Base-by-base conservation (phyloP, 164 flowering plant species). In the Akebia trifoliata region DNA sequence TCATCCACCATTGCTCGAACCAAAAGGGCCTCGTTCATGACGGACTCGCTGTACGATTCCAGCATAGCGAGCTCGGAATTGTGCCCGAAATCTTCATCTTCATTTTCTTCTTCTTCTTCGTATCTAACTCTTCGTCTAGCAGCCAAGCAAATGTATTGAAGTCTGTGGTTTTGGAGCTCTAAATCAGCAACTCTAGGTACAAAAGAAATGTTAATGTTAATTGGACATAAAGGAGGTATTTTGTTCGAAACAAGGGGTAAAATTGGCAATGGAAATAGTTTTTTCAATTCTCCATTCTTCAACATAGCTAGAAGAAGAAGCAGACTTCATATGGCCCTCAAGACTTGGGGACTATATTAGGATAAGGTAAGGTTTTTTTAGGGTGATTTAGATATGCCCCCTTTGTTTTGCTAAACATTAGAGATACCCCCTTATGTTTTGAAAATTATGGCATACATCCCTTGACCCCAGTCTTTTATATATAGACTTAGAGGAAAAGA, bases 1-100 rank as follows among this genome's bases (percentile, higher is more conserved):
- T 61, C 81, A 63, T 86, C 86, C 22, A 90, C 79, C 42, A 67
- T 15, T 1, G 88, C 88, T 11, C 62, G 72, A 1, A 90, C 95
- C 14, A 89, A 50, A 61, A 90, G 85, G 3, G 78, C 89, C 59
- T 83, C 97, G 39, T 70, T 71, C 63, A 66, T 72, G 0, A 60
- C 65, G 34, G 72, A 66, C 43, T 85, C 78, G 34, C 69, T 81
- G 45, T 90, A 86, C 0, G 71, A 40, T 56, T 90, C 97, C 31
- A 86, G 39, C 79, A 76, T 47, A 0, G 74, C 78, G 6, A 90
- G 74, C 54, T 86, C 88, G 25, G 66, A 54, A 56, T 90, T 86
- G 43, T 85, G 58, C 14, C 78, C 82, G 43, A 74, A 69, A 10
- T 74, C 72, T 45, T 70, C 79, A 0, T 72, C 82, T 1, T 62